Evolutionary conservation across 2,329 filamentous ascomycete species (phyloP).

Genomic region (Pseudopithomyces chartarum): DNA sequence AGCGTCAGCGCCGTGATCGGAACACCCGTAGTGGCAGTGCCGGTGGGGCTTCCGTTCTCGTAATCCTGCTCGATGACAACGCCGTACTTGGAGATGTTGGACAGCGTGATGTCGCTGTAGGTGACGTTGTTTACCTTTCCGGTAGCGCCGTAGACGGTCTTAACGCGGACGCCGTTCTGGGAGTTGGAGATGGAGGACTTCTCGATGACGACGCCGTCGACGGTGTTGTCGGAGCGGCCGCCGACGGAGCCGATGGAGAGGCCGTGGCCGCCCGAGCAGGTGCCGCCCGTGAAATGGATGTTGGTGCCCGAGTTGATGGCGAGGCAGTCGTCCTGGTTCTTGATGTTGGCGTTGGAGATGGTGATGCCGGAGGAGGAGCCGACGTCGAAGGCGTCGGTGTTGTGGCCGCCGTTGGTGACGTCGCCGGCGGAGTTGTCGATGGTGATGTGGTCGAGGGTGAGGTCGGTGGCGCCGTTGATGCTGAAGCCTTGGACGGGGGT

Average conservation of each 20-base stretch:
- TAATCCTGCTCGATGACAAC: constrained; percentile 61
- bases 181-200: constrained; percentile 57
- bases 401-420: constrained; percentile 44
- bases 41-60: constrained; percentile 52
- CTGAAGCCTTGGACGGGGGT: constrained; percentile 60
- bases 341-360: constrained; percentile 57
- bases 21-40: constrained; percentile 53
- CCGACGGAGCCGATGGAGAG: constrained; percentile 66
- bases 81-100: constrained; percentile 54
- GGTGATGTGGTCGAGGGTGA: constrained; percentile 56
- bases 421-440: constrained; percentile 65
- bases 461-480: constrained; percentile 50
- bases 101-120: constrained; percentile 54
- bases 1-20: constrained; percentile 53
- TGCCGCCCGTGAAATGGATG: constrained; percentile 45
- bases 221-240: constrained; percentile 59
- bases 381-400: constrained; percentile 65
- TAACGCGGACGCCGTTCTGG: constrained; percentile 63
- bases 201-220: constrained; percentile 58
- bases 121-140: constrained; percentile 56
- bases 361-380: constrained; percentile 54
- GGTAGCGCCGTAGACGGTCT: constrained; percentile 58
- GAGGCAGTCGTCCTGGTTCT: constrained; percentile 66
- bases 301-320: constrained; percentile 62
- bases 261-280: constrained; percentile 61